Evolutionary conservation across 768 basidiomycete species (phyloP), one percentile per base, ranked within the genome.

Genomic region (Clitopilus passeckerianus): DNA sequence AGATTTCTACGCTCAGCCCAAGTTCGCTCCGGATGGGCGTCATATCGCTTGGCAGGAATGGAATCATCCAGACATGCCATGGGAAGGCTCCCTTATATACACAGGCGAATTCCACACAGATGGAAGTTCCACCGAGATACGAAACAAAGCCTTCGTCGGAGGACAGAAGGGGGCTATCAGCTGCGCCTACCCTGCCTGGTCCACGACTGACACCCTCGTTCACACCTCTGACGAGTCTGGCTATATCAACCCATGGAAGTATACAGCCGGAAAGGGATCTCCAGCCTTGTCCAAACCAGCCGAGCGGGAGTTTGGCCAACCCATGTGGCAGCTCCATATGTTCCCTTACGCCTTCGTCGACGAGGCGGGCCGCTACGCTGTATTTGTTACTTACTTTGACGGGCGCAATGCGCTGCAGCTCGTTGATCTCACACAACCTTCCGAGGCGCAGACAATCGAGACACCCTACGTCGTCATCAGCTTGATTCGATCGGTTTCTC

Each of bases 1-100:
- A 5, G 89, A 91, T 66, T 93, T 93, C 73, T 93, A 92, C 68
- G 77, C 86, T 79, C 24, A 79, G 78, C 67, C 68, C 3, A 66
- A 59, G 55, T 68, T 68, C 46, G 65, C 67, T 0, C 67, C 67
- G 1, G 62, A 68, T 46, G 68, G 67, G n/a, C 61, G 34, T 24
- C 65, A 57, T 8, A 57, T 70, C n/a, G 64, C 62, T 16, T 70
- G 68, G 68, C 64, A 66, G 56, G 64, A 70, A 56, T 70, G 68
- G 67, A 58, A 35, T 43, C 68, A 70, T 58, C 68, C 68, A 7
- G 68, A 70, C 37, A 70, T 70, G 68, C 67, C 68, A 5, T 70
- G 68, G 68, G 64, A 70, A 22, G 67, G 68, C 18, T 64, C 61
- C 10, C 60, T 61, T 30, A 56, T 70, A 23, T 59, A 78, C 66